Evolutionary conservation across 2,329 filamentous ascomycete genomes (phyloP), one percentile per base, ranked within the genome.

Genomic region (Geosmithia flava): DNA sequence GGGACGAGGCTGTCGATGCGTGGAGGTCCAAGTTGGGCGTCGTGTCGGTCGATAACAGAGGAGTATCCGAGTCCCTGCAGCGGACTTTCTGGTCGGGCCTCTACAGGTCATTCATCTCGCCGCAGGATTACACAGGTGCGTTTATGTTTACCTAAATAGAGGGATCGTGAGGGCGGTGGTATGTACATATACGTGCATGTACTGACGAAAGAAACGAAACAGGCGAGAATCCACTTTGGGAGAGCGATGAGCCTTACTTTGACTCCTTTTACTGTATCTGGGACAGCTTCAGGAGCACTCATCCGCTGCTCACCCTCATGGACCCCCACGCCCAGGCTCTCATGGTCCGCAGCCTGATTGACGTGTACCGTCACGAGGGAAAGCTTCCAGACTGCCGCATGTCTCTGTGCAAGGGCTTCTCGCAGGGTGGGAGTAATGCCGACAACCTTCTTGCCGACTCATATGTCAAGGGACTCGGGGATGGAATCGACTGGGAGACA

Each of bases 321-420:
- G 85, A 90, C 53, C 85, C 85, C 0, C 53, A 69, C 5, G 78
- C 78, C 1, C 81, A 87, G 58, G 76, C 80, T 0, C 66, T 75
- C 30, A 87, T 89, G 80, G 72, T 89, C 8, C 74, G 83, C 23
- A 80, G 80, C 50, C 63, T 90, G 43, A 69, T 90, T 2, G 85
- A 89, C 53, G 84, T 82, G 8, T 90, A 87, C 58, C 70, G 73
- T 13, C 74, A 84, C 56, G 77, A 81, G 8, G 80, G 80, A 7
- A 85, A 75, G 54, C 66, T 90, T 1, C 85, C 85, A 0, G 85
- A 90, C 62, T 89, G 85, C 58, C 73, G 84, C 37, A 89, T 89
- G 84, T 80, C 76, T 1, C 74, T 88, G 16, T 85, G 78, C 62
- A 87, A 87, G 58, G 85, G 85, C 0, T 86, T 74, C 59, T 85